Conservation (phyloP, 768 basidiomycete species). For the Tulasnella calospora region DNA sequence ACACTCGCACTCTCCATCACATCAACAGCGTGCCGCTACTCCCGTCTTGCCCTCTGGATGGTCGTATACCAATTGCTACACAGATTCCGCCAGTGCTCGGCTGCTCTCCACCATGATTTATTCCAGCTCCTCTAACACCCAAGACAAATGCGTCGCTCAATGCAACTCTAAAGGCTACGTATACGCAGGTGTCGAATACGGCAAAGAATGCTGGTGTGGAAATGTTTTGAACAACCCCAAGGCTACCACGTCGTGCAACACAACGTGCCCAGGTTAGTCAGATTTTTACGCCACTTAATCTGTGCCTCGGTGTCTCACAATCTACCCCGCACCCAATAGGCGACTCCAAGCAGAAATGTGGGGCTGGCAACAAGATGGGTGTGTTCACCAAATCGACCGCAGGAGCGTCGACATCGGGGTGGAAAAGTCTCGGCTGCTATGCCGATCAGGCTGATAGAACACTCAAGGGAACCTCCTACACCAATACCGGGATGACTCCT, state of each 20-base stretch:
- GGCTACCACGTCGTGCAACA: conserved; percentile 11
- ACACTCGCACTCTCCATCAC: background rate
- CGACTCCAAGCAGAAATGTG: conserved; percentile 13
- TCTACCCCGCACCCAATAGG: background rate
- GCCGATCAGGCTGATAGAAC: background rate
- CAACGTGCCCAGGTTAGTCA: background rate
- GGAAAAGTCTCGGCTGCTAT: conserved; percentile 14
- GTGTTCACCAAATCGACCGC: background rate
- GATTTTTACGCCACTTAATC: background rate
- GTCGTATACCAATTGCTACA: conserved; percentile 21
- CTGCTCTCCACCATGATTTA: conserved; percentile 6
- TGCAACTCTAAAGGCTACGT: conserved; percentile 16
- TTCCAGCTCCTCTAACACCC: conserved; percentile 9
- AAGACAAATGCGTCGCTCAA: conserved; percentile 8
- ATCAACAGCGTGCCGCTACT: background rate
- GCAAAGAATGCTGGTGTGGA: conserved; percentile 28
- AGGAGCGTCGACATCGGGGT: background rate
- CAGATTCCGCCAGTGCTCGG: background rate
- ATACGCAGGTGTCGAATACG: conserved; percentile 25
- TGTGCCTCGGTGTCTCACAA: background rate
- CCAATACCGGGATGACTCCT: background rate
- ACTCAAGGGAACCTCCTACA: background rate
- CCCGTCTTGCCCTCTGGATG: conserved; percentile 14
- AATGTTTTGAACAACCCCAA: conserved; percentile 1
- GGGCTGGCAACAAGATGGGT: background rate